Evolutionary conservation across 305 asterid species (phyloP), one percentile per base, ranked within the genome.

Genomic region (Plantago lanceolata): DNA sequence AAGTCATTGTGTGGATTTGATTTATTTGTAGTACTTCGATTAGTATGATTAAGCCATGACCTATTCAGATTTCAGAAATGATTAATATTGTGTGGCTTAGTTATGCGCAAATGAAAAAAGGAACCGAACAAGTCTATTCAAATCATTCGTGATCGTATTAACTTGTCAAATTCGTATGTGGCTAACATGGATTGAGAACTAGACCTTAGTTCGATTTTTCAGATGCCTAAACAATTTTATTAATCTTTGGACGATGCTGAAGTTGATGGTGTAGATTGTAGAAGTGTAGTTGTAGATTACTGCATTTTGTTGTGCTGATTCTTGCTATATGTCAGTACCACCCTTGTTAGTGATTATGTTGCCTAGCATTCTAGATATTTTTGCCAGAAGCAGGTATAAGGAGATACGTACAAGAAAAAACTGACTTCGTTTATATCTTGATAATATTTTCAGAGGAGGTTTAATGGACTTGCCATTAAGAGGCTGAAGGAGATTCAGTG

Each of bases 401-500:
- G 2, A 15, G 24, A 4, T 29, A 11, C 3, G 28, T 21, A 19
- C 57, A 17, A 37, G 58, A 24, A 44, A n/a, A 19, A 53, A 48
- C 40, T n/a, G 48, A 51, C 8, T 31, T 63, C 18, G 0, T 58
- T 63, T 28, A 0, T 58, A 15, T 26, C 21, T 48, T 19, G 52
- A 49, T 69, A 31, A 52, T 29, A 33, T 66, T 33, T 77, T 57
- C 55, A 87, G 96, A 81, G 98, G 97, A 85, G 97, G 70, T 87
- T 87, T 81, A 87, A 84, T 60, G 97, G 86, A 15, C 84, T 92
- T 40, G 90, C 90, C 5, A 92, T 92, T 68, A 82, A 89, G 78
- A 82, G 97, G 79, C 70, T 92, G 74, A 89, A 85, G 79, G 98
- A 92, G 73, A 92, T 92, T 31, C 96, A 89, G 59, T 92, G 98